A percentile compares a stretch with the other conserved stretches of the same genome.
phyloP scores from a whole-genome alignment of 2,329 filamentous ascomycete species.

The Chrysosporium keratinophilum region DNA sequence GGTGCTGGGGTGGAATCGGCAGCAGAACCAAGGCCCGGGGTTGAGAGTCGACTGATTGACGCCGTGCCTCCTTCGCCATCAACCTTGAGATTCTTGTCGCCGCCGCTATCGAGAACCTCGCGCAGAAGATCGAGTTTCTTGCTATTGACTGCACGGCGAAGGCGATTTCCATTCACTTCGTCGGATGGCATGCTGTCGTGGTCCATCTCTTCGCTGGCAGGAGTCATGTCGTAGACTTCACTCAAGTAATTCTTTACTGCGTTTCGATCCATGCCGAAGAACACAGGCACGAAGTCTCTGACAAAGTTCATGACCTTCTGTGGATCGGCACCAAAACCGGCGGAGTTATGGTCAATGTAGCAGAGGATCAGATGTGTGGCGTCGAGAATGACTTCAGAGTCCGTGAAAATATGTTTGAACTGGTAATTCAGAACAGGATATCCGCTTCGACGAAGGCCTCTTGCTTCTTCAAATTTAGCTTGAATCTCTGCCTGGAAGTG shows the following conservation, averaged over 20 bases:
- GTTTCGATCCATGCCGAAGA: slow-evolving; percentile 66
- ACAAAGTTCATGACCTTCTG: slow-evolving; percentile 65
- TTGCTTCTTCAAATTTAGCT: slow-evolving; percentile 83
- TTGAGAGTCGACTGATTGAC: slow-evolving; percentile 75
- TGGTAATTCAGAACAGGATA: slow-evolving; percentile 58
- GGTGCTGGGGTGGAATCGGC: slow-evolving; percentile 28
- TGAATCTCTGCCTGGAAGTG: slow-evolving; percentile 83
- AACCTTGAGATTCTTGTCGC: slow-evolving; percentile 57
- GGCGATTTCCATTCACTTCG: slow-evolving; percentile 58
- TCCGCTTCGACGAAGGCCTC: slow-evolving; percentile 55
- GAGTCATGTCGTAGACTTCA: slow-evolving; percentile 58
- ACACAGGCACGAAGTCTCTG: slow-evolving; percentile 62
- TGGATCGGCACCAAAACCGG: slow-evolving; percentile 52
- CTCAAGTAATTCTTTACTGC: slow-evolving; percentile 56
- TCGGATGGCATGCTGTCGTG: slow-evolving; percentile 58
- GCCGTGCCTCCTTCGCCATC: slow-evolving; percentile 72
- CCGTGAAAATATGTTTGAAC: slow-evolving; percentile 62
- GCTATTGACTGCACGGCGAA: slow-evolving; percentile 50
- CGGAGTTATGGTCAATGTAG: slow-evolving; percentile 39
- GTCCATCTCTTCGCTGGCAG: slow-evolving; percentile 68
- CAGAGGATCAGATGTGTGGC: slow-evolving; percentile 40
- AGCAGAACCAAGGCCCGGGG: slow-evolving; percentile 62
- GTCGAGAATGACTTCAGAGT: slow-evolving; percentile 55
- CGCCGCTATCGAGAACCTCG: slow-evolving; percentile 70
- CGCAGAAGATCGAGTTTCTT: slow-evolving; percentile 71